phyloP scores from a whole-genome alignment of 768 basidiomycete genomes.

The Serendipita sp. region DNA sequence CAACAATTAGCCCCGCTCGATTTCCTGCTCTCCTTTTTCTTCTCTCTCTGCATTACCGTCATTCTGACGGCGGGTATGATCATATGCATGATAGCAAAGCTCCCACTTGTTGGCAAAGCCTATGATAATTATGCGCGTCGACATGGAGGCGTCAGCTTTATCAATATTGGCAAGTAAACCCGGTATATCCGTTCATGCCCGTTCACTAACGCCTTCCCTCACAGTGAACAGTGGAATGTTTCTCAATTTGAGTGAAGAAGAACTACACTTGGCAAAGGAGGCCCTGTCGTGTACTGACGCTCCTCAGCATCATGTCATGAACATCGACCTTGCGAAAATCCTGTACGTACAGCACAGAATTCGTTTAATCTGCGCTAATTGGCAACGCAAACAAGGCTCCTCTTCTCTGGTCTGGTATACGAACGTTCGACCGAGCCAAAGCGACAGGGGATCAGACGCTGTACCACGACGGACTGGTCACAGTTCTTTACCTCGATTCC shows the following conservation, averaged over 20 bases:
- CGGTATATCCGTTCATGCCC: too few species aligned
- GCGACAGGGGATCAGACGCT: background rate
- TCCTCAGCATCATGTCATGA: constrained; percentile 1
- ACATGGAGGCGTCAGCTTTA: constrained; percentile 7
- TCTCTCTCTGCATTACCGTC: background rate
- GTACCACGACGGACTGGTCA: background rate
- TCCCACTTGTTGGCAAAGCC: background rate
- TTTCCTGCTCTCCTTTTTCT: background rate
- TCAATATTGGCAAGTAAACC: background rate
- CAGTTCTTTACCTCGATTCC: background rate
- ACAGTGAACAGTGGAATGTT: constrained; percentile 3
- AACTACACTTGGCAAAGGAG: background rate
- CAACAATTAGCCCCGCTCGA: background rate
- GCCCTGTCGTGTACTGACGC: background rate
- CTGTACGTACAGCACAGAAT: constrained; percentile 5
- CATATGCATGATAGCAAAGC: background rate
- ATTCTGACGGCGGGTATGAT: background rate
- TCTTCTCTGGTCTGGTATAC: constrained; percentile 13
- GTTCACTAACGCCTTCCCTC: too few species aligned
- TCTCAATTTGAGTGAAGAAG: background rate
- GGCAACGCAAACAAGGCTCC: constrained; percentile 9
- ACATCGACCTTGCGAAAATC: constrained; percentile 14
- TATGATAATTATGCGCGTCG: background rate
- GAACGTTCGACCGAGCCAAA: constrained; percentile 9
- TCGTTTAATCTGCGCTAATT: background rate